Evolutionary conservation across 352 stramenopile species (phyloP).

Genomic region (Pythium aphanidermatum): DNA sequence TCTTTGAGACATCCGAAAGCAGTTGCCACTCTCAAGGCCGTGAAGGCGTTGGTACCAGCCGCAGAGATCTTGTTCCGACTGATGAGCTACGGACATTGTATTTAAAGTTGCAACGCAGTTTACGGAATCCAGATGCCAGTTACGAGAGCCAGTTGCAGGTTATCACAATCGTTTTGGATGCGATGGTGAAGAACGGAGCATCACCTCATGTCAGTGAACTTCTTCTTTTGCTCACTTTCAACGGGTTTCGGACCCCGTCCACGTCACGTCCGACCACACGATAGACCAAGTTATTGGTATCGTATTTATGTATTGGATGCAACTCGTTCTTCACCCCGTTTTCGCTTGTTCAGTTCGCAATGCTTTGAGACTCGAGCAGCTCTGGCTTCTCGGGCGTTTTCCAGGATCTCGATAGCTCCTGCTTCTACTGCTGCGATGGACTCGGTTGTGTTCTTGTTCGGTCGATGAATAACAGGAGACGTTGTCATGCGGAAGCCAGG

Average conservation of each 20-base stretch:
- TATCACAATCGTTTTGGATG: constrained; percentile 61
- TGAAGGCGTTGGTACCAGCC: neutral
- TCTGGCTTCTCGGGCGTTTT: constrained; percentile 3
- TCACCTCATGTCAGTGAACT: constrained; percentile 65
- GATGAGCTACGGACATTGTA: constrained; percentile 8
- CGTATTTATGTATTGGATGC: no score
- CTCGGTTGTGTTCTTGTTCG: constrained; percentile 22
- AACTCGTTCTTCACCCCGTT: neutral
- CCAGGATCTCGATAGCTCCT: constrained; percentile 2
- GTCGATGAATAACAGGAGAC: constrained; percentile 16
- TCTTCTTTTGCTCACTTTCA: constrained; percentile 71
- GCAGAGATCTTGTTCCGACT: constrained; percentile 3
- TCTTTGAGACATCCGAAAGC: constrained; percentile 20
- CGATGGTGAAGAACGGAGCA: constrained; percentile 66
- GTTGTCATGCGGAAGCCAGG: constrained; percentile 20
- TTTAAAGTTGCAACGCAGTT: constrained; percentile 23
- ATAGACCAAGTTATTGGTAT: no score
- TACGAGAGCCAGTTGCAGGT: constrained; percentile 65
- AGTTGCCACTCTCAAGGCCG: neutral
- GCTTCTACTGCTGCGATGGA: constrained; percentile 3
- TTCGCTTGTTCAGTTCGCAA: constrained; percentile 1
- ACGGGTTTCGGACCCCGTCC: constrained; percentile 45
- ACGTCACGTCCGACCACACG: no score
- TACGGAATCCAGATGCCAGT: constrained; percentile 36
- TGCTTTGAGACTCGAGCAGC: neutral